Percentiles rank a stretch among this genome's conserved stretches.
Evolutionary conservation across 768 basidiomycete genomes (phyloP).

Genomic region (Kwoniella newhampshirensis): DNA sequence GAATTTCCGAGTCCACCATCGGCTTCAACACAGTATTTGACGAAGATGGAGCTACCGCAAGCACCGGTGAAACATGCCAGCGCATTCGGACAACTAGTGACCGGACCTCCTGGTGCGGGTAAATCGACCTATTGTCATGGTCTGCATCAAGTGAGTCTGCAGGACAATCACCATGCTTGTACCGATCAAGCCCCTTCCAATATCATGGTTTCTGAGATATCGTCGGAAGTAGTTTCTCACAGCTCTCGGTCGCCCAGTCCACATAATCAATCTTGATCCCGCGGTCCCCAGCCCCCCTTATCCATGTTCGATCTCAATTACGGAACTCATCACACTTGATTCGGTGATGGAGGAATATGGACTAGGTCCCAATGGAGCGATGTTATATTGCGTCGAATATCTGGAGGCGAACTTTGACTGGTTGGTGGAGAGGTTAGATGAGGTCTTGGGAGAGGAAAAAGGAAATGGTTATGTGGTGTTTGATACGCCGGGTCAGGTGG

Average conservation of each 20-base stretch:
- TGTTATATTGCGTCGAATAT: slow-evolving; percentile 96
- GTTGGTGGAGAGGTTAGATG: slow-evolving; percentile 56
- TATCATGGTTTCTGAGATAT: neutral
- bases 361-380: slow-evolving; percentile 91
- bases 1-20: slow-evolving; percentile 24
- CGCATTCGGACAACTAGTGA: slow-evolving; percentile 53
- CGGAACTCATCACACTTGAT: slow-evolving; percentile 77
- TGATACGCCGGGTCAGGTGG: slow-evolving; percentile 96
- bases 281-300: slow-evolving; percentile 88
- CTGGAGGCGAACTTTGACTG: slow-evolving; percentile 88
- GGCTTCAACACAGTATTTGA: neutral
- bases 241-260: slow-evolving; percentile 79
- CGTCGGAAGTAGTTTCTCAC: slow-evolving; percentile 63
- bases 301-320: slow-evolving; percentile 82
- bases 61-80: slow-evolving; percentile 4
- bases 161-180: neutral
- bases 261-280: slow-evolving; percentile 92
- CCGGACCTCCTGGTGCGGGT: slow-evolving; percentile 56
- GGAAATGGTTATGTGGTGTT: slow-evolving; percentile 79
- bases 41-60: slow-evolving; percentile 5
- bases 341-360: slow-evolving; percentile 81
- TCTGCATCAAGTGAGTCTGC: slow-evolving; percentile 52
- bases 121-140: slow-evolving; percentile 58
- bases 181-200: neutral
- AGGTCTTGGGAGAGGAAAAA: slow-evolving; percentile 69